Percentiles rank a stretch among this genome's conserved stretches.
Evolutionary conservation across 2,329 filamentous ascomycete genomes (phyloP).

Genomic region (Beauveria pseudobassiana): DNA sequence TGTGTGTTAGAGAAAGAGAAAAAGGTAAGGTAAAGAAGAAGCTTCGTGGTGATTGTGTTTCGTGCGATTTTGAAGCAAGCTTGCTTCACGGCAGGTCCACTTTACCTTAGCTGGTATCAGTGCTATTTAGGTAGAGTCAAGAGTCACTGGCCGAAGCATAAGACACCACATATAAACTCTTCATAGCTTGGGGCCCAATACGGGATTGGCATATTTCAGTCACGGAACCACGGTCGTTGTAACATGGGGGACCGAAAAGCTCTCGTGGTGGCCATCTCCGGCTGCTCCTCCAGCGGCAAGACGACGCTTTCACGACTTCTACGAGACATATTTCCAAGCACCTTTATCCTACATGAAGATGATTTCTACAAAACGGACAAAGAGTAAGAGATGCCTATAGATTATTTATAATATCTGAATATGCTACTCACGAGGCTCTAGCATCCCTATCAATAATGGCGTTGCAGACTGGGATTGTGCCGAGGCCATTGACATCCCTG

Average conservation of each 20-base stretch:
- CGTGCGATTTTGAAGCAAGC: not conserved
- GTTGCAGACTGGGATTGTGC: conserved; percentile 90
- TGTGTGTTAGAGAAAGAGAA: not conserved
- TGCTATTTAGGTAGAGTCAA: not conserved
- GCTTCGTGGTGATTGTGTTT: not conserved
- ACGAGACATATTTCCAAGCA: conserved; percentile 68
- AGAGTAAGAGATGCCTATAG: conserved; percentile 39
- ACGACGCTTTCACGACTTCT: conserved; percentile 85
- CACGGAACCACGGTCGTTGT: too few relatives aligned
- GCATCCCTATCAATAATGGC: conserved; percentile 46
- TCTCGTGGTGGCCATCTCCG: conserved; percentile 73
- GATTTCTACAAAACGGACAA: conserved; percentile 86
- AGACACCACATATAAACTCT: not conserved
- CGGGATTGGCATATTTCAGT: not conserved
- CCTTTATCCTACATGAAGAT: conserved; percentile 87
- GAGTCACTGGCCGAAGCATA: conserved; percentile 1
- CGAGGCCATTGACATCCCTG: conserved; percentile 64
- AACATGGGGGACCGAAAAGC: conserved; percentile 35
- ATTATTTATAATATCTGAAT: not conserved
- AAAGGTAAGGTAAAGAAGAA: not conserved
- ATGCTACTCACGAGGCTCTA: conserved; percentile 9
- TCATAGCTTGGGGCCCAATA: not conserved
- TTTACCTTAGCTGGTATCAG: not conserved
- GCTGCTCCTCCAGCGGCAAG: conserved; percentile 89
- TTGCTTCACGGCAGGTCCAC: not conserved